A percentile compares a stretch with the other conserved stretches of the same genome.
phyloP scores from a whole-genome alignment of 2,329 filamentous ascomycete genomes.

The Penicillium sp. region DNA sequence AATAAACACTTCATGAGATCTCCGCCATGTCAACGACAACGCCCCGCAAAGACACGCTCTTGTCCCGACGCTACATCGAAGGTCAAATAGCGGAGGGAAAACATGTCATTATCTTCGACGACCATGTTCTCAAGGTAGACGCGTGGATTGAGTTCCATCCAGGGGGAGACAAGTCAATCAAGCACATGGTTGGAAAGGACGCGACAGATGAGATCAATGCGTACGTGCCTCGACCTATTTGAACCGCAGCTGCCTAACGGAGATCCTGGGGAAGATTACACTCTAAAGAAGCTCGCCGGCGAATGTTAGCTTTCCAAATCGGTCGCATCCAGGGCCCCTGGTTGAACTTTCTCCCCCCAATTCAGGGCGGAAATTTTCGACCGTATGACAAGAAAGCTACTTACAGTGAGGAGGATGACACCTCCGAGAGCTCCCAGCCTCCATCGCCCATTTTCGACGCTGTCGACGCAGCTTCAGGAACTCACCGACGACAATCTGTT shows the following conservation, averaged over 20 bases:
- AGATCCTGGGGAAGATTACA: conserved; percentile 67
- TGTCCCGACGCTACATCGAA: conserved; percentile 73
- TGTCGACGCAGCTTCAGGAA: conserved; percentile 43
- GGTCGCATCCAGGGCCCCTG: conserved; percentile 80
- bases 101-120: conserved; percentile 79
- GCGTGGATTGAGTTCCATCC: conserved; percentile 89
- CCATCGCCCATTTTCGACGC: conserved; percentile 65
- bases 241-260: conserved; percentile 21
- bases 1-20: not conserved
- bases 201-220: conserved; percentile 92
- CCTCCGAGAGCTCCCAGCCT: conserved; percentile 60
- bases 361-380: conserved; percentile 84
- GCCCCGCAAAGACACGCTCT: conserved; percentile 52
- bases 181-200: conserved; percentile 92
- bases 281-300: conserved; percentile 73
- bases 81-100: conserved; percentile 80
- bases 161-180: conserved; percentile 86
- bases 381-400: conserved; percentile 53
- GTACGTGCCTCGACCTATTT: conserved; percentile 57
- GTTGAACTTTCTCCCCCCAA: conserved; percentile 87
- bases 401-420: conserved; percentile 37
- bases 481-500: conserved; percentile 44
- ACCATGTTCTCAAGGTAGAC: conserved; percentile 83
- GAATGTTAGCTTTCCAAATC: conserved; percentile 83
- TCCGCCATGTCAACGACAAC: conserved; percentile 17